These are phyloP conservation scores for Verbascum thapsus DNA, from an alignment of 257 asterid species.

Conservation along the genomic window DNA sequence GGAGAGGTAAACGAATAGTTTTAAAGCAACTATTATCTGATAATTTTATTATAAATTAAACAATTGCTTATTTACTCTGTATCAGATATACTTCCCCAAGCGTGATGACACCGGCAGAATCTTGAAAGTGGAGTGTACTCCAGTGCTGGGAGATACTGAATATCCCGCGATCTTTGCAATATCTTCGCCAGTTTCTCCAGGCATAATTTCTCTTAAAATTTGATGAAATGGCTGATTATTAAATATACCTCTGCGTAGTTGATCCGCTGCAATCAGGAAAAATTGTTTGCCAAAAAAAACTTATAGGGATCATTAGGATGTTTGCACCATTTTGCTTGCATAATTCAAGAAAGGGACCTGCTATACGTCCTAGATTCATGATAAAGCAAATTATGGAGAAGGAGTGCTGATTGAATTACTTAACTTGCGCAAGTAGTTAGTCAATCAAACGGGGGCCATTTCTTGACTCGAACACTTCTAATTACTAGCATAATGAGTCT, in stretches of 20 bases:
- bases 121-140: slow-evolving; percentile 89
- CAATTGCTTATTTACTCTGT: slow-evolving; percentile 21
- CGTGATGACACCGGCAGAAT: slow-evolving; percentile 67
- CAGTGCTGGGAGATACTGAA: slow-evolving; percentile 65
- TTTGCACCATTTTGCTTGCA: slow-evolving; percentile 20
- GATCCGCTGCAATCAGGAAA: not conserved
- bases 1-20: slow-evolving; percentile 61
- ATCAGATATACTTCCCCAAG: slow-evolving; percentile 82
- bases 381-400: not conserved
- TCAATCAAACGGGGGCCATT: not conserved
- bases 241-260: not conserved
- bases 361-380: not conserved
- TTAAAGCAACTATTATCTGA: slow-evolving; percentile 25
- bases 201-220: slow-evolving; percentile 42
- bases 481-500: not conserved
- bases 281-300: not conserved
- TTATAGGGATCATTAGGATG: not conserved
- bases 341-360: not conserved
- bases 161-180: slow-evolving; percentile 75
- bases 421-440: not conserved
- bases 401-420: slow-evolving; percentile 12
- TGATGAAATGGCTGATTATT: slow-evolving; percentile 4
- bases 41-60: slow-evolving; percentile 6
- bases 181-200: slow-evolving; percentile 85
- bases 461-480: slow-evolving; percentile 2